Percentiles rank a stretch among this genome's conserved stretches.
Evolutionary conservation across 306 rosid genomes (phyloP).

Genomic region (Sindora glabra): DNA sequence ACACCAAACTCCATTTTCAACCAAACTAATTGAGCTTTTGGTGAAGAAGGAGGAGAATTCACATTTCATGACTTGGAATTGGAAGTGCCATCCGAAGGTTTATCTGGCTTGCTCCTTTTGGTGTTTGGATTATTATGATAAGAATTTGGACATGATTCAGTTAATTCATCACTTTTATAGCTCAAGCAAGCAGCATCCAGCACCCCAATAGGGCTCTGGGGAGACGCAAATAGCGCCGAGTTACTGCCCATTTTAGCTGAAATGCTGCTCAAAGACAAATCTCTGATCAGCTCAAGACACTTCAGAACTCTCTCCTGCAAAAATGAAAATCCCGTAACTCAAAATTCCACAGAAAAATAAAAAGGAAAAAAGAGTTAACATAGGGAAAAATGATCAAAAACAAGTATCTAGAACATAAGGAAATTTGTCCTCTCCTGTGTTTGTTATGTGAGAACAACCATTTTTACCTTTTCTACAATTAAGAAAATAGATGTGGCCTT

Average conservation of each 20-base stretch:
- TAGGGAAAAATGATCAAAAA: conserved; percentile 7
- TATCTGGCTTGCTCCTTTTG: conserved; percentile 34
- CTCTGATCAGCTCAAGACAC: conserved; percentile 55
- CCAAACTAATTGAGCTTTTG: conserved; percentile 43
- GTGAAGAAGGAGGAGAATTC: conserved; percentile 31
- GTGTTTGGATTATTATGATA: conserved; percentile 25
- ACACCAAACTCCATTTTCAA: conserved; percentile 55
- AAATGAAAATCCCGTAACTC: conserved; percentile 19
- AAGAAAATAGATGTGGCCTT: conserved; percentile 38
- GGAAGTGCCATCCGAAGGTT: conserved; percentile 21
- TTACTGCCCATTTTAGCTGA: conserved; percentile 20
- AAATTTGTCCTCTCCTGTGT: conserved; percentile 2
- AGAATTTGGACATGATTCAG: conserved; percentile 44
- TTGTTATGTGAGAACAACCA: conserved; percentile 9
- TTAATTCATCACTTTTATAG: conserved; percentile 47
- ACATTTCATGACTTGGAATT: conserved; percentile 45
- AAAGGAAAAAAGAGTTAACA: not conserved
- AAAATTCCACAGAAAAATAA: too few relatives aligned
- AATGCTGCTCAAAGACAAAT: conserved; percentile 23
- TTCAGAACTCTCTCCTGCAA: conserved; percentile 71
- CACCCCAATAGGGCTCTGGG: conserved; percentile 70
- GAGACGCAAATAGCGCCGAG: conserved; percentile 31
- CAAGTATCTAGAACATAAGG: not conserved
- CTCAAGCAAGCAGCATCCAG: conserved; percentile 56
- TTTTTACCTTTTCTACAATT: conserved; percentile 51